Percentiles rank a stretch among this genome's conserved stretches.
phyloP scores from a whole-genome alignment of 352 stramenopile species.

The Sclerospora graminicola region DNA sequence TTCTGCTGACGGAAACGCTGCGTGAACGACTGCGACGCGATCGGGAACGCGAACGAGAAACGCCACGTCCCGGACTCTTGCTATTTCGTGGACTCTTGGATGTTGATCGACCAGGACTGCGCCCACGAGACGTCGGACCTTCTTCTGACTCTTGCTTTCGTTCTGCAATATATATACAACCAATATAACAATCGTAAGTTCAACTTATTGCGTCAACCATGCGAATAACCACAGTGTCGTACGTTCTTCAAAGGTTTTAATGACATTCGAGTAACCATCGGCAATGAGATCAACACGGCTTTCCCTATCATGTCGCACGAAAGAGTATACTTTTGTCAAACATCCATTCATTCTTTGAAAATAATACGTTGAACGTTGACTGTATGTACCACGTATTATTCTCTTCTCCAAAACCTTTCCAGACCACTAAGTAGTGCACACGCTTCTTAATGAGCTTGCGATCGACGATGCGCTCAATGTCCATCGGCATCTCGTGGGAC shows the following conservation, averaged over 20 bases:
- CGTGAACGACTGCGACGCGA: slow-evolving; percentile 42
- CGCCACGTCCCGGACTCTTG: slow-evolving; percentile 31
- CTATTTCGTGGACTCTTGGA: slow-evolving; percentile 23
- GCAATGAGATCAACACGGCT: slow-evolving; percentile 72
- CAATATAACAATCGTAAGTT: not conserved
- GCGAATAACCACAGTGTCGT: not conserved
- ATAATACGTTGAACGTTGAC: not conserved
- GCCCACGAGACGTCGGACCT: slow-evolving; percentile 24
- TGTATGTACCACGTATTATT: slow-evolving; percentile 67
- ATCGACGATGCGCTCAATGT: slow-evolving; percentile 77
- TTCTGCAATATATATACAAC: slow-evolving; percentile 14
- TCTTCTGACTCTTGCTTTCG: slow-evolving; percentile 42
- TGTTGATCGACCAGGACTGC: slow-evolving; percentile 31
- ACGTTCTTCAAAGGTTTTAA: slow-evolving; percentile 66
- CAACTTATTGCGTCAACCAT: not conserved
- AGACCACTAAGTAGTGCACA: slow-evolving; percentile 79
- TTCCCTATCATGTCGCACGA: slow-evolving; percentile 32
- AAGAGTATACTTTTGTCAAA: not conserved
- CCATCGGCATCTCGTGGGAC: slow-evolving; percentile 30
- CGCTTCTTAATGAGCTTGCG: slow-evolving; percentile 68
- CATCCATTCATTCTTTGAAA: no score
- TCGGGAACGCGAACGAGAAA: slow-evolving; percentile 18
- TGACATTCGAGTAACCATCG: slow-evolving; percentile 60
- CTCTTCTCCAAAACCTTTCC: slow-evolving; percentile 67
- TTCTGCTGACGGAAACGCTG: slow-evolving; percentile 44